phyloP scores from a whole-genome alignment of 257 asterid genomes.

The Penstemon eatonii region DNA sequence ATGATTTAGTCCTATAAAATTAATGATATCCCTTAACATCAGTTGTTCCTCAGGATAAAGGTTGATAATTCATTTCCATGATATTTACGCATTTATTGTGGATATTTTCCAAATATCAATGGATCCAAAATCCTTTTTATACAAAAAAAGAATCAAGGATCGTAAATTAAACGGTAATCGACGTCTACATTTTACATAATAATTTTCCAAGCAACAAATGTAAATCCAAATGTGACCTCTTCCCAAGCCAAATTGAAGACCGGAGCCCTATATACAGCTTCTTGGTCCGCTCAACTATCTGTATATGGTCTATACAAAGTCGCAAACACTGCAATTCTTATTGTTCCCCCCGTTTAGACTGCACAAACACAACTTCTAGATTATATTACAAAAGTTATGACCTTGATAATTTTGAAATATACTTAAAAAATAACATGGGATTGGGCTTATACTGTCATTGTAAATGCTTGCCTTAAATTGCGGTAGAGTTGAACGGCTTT shows the following conservation, averaged over 20 bases:
- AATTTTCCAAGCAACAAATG: neutral
- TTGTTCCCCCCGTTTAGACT: constrained; percentile 50
- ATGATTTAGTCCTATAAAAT: constrained; percentile 74
- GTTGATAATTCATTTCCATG: constrained; percentile 55
- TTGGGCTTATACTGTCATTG: too few relatives aligned
- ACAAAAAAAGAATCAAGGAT: too few relatives aligned
- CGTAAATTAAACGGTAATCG: too few relatives aligned
- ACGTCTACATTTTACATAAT: too few relatives aligned
- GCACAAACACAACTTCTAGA: constrained; percentile 17
- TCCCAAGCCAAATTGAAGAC: constrained; percentile 73
- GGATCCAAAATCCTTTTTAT: constrained; percentile 61
- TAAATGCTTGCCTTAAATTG: constrained; percentile 55
- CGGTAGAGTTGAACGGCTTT: constrained; percentile 59
- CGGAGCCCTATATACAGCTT: constrained; percentile 65
- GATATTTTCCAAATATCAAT: constrained; percentile 66
- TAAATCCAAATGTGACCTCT: constrained; percentile 19
- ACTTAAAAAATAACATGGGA: too few relatives aligned
- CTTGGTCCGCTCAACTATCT: constrained; percentile 44
- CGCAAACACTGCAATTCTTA: constrained; percentile 49
- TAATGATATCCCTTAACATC: constrained; percentile 50
- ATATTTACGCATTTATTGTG: constrained; percentile 64
- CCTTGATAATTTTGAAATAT: too few relatives aligned
- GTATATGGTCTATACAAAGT: constrained; percentile 57
- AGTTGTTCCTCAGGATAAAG: constrained; percentile 57
- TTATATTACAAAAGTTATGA: neutral